Conservation (phyloP, 2,329 filamentous ascomycete species). For the Fusarium succisae region DNA sequence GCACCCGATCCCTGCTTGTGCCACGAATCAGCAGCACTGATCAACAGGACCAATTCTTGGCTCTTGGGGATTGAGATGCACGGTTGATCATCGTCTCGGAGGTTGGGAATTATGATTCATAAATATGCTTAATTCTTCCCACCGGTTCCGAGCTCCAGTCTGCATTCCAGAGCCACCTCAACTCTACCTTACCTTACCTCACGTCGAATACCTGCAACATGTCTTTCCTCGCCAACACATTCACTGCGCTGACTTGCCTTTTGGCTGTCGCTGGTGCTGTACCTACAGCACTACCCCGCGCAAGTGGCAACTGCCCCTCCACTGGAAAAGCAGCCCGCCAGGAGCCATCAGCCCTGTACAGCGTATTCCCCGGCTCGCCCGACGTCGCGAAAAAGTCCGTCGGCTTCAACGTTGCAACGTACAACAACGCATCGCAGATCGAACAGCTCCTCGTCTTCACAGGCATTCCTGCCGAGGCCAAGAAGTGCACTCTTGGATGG, state of each 20-base stretch:
- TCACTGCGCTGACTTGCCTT: constrained; percentile 17
- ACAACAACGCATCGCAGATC: constrained; percentile 34
- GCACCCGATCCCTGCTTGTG: constrained; percentile 8
- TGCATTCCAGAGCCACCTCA: not conserved
- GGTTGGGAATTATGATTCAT: constrained; percentile 10
- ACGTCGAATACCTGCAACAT: not conserved
- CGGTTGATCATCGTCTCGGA: constrained; percentile 21
- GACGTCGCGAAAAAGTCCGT: constrained; percentile 17
- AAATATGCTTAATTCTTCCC: constrained; percentile 14
- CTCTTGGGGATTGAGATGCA: constrained; percentile 2
- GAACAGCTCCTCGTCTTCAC: constrained; percentile 48
- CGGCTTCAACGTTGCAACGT: constrained; percentile 40
- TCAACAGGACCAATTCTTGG: constrained; percentile 6
- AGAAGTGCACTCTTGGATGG: constrained; percentile 46
- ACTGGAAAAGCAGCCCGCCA: not conserved
- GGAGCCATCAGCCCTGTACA: constrained; percentile 26
- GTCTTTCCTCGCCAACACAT: constrained; percentile 8
- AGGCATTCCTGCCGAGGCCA: constrained; percentile 44
- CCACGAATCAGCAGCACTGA: constrained; percentile 11
- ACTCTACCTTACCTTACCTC: not conserved
- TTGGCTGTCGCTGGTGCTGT: constrained; percentile 15
- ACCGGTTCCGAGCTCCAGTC: not conserved
- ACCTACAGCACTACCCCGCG: constrained; percentile 17
- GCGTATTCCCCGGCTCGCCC: constrained; percentile 29
- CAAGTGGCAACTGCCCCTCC: constrained; percentile 11